Conservation (phyloP, 768 basidiomycete genomes). For the Boletus huronensis region DNA sequence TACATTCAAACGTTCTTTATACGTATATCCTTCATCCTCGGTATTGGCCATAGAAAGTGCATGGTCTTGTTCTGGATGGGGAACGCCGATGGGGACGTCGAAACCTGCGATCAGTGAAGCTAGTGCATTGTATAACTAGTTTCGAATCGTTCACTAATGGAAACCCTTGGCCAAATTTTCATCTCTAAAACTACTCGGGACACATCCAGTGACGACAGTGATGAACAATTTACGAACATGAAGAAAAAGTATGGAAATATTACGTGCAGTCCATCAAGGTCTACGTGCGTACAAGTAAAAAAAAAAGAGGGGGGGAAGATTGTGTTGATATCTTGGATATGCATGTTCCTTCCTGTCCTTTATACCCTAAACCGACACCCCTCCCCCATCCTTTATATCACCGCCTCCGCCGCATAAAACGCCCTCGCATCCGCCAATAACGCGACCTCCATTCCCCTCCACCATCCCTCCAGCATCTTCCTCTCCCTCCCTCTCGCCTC, state of each 20-base stretch:
- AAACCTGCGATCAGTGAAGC: no score
- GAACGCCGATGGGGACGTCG: no score
- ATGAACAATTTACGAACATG: not conserved
- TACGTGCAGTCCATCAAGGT: slow-evolving; percentile 2
- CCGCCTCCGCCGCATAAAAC: slow-evolving; percentile 34
- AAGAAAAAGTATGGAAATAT: not conserved
- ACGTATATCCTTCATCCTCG: no score
- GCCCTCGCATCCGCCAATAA: slow-evolving; percentile 30
- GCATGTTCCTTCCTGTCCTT: not conserved
- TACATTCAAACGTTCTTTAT: no score
- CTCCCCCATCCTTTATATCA: slow-evolving; percentile 17
- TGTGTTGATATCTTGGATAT: not conserved
- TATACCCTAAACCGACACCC: not conserved
- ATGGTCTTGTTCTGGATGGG: no score
- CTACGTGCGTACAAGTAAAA: not conserved
- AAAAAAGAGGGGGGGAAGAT: not conserved
- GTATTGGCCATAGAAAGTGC: no score
- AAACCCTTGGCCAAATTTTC: no score
- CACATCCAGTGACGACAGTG: no score
- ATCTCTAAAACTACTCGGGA: no score
- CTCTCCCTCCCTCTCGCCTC: slow-evolving; percentile 57
- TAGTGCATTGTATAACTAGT: no score
- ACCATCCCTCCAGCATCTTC: slow-evolving; percentile 50
- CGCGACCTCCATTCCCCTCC: slow-evolving; percentile 38
- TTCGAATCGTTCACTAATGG: no score